Evolutionary conservation across 2,329 filamentous ascomycete species (phyloP), one percentile per base, ranked within the genome.

Genomic region (Dactylonectria macrodidyma): DNA sequence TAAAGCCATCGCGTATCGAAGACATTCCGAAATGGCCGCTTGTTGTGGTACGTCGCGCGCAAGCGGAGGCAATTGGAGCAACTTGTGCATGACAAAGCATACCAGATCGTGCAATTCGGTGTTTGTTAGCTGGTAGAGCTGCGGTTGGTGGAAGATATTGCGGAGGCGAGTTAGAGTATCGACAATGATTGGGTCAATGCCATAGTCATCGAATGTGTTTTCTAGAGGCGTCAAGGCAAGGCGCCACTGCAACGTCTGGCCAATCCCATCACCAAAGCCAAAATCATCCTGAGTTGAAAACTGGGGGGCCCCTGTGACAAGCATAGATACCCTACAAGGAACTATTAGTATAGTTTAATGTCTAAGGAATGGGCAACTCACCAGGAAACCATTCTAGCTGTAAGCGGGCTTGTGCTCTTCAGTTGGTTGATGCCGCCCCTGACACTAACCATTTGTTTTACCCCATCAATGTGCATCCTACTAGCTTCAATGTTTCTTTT

Each of bases 311-410:
- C 85, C 85, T 65, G 80, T 87, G 6, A 90, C 82, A 4, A 90
- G 79, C 82, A 90, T 81, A 0, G 87, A 87, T n/a, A 89, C 86
- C 88, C 88, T 89, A 2, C 26, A 8, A 10, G 11, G 16, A 16
- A 5, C 1, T 2, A 3, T 1, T 16, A 68, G 67, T 10, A 51
- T 26, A 48, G 22, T n/a, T 6, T 19, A 44, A 30, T 16, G 0
- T 19, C 1, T 58, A 7, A 30, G n/a, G 1, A 5, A 3, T n/a
- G 2, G 4, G 30, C 1, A 10, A 72, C 84, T 78, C 73, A 87
- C 87, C 87, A 88, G 66, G 81, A 80, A 10, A 88, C 78, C 87
- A 89, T 89, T 62, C 87, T 83, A 8, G 86, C 87, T 0, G 86
- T 88, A 0, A 89, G 80, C 0, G 87, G 86, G 62, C 83, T 88